Base-by-base conservation (phyloP, 2,329 filamentous ascomycete genomes). In the Aspergillus glaucus region DNA sequence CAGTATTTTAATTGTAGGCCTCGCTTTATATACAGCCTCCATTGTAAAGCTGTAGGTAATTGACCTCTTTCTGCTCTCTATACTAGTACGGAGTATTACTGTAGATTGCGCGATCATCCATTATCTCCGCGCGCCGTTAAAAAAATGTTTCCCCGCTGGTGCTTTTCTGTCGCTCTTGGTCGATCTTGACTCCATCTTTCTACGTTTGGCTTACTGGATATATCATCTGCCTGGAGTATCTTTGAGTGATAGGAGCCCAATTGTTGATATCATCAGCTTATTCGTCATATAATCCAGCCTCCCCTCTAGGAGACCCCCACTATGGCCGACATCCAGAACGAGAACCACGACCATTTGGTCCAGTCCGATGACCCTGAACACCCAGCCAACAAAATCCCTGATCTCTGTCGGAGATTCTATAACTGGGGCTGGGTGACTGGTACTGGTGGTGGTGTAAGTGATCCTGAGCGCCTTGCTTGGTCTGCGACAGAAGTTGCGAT, bases 341-440 rank as follows among this genome's bases (percentile, higher is more conserved):
- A 54, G 17, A 66, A 68, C 57, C 72, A 71, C 60, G 80, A 83
- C 56, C 74, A 79, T 47, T 74, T 85, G 56, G 72, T 85, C 48
- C 74, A 70, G 53, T 85, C 81, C 2, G 57, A 72, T 26, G 83
- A 96, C 66, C 85, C 87, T 4, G 76, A 89, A 52, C 93, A 98
- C 71, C 93, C 93, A 19, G 91, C 93, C 57, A 98, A 98, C 73
- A 79, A 95, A 61, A 96, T 96, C 58, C 93, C 91, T 55, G 85
- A 87, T 43, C 80, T 98, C 44, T 98, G 93, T 75, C 86, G 87
- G 63, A 93, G 92, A 67, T 98, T 98, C 74, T 98, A 95, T 81
- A 88, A 80, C 15, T 78, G 94, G 60, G 93, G 93, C 60, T 97
- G 93, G 92, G 92, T 81, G 64, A 71, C 72, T 51, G 67, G 71